Base-by-base conservation (phyloP, 2,329 filamentous ascomycete genomes). In the Arthrobotrys entomopaga region DNA sequence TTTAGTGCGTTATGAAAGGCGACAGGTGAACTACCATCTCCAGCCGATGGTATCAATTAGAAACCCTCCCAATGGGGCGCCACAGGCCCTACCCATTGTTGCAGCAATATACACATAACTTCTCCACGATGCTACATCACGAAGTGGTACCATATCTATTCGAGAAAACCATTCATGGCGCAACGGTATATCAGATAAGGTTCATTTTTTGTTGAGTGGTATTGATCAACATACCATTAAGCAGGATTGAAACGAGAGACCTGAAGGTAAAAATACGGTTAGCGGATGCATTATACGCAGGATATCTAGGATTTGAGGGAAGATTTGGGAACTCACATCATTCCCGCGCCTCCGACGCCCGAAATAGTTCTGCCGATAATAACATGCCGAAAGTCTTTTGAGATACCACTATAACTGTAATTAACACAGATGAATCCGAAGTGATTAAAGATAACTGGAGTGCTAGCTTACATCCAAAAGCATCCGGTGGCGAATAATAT, bases 401-500 rank as follows among this genome's bases (percentile, higher is more conserved):
- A 67, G 6, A 53, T 67, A 15, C 63, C 70, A 49, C 69, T 73
- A 20, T 26, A 53, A 20, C 20, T 60, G 13, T 46, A 7, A 20
- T 43, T 4, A 19, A 4, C 20, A 11, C 11, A 10, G 29, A 34
- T 34, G 29, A 10, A 34, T 34, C 10, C 10, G 29, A n/a, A 54
- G 34, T 10, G 5, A 54, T 29, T 22, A 20, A 2, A n/a, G 38
- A 11, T 7, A 22, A 22, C n/a, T n/a, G n/a, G n/a, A n/a, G n/a
- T n/a, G n/a, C n/a, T n/a, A 10, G 34, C 70, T 59, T 57, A 74
- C 70, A 74, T 74, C 73, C 85, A 82, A 34, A 89, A 79, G 70
- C 87, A 91, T 0, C 90, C 89, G 7, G 88, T 79, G 1, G 87
- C 88, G 79, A 91, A 91, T 61, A 90, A 81, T 22, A 82, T 80